Base-by-base conservation (phyloP, 768 basidiomycete genomes). In the Mrakia frigida region DNA sequence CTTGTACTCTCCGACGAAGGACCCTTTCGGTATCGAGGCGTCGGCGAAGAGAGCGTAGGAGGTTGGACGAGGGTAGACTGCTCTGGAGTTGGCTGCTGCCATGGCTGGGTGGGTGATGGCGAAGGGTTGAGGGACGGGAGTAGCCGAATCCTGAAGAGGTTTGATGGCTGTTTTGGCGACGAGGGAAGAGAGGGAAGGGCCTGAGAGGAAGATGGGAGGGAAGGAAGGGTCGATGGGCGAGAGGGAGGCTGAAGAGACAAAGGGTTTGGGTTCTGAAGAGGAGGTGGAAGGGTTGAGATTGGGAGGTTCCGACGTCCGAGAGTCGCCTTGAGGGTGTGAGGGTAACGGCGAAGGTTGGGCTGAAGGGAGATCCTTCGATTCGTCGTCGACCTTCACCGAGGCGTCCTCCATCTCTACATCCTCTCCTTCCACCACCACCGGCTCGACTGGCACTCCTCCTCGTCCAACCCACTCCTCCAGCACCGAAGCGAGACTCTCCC, bases 11-110 rank as follows among this genome's bases (percentile, higher is more conserved):
- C 90, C 86, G 59, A 96, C 87, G 74, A 90, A 86, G 3, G 85
- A 82, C 11, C 87, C 84, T 0, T 87, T 84, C 0, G 88, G 84
- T 52, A 93, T 86, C 2, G 89, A 84, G 3, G 85, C 79, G 0
- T 88, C 87, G 0, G 92, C 88, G 81, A 90, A 92, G 0, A 92
- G 83, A 4, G 87, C 87, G 80, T 90, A 92, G 2, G 81, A 77
- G 25, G 82, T 76, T 25, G 83, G 82, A 41, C 81, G 80, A 56
- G 79, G 73, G 76, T 82, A 83, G 39, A 80, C 76, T 2, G 81
- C 70, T 86, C 86, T 61, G 79, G 37, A 71, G 78, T 73, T 72
- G 81, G 79, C 52, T 78, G 75, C 78, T 81, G 80, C 81, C 80
- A 65, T 80, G 80, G 68, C 74, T 0, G 81, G 78, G 18, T 79